phyloP scores from a whole-genome alignment of 2,329 filamentous ascomycete genomes.

The Penicillium palitans region DNA sequence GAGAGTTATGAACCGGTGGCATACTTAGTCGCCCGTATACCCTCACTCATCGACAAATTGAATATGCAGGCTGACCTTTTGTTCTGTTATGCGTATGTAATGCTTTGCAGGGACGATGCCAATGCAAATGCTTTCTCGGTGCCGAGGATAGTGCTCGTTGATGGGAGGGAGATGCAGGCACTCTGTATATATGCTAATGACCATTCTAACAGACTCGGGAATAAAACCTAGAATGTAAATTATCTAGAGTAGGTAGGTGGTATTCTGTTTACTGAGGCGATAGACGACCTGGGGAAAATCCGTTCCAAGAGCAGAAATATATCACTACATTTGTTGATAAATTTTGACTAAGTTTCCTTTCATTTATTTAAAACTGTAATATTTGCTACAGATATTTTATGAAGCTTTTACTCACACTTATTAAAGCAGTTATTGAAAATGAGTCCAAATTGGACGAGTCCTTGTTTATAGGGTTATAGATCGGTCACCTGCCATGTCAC shows the following conservation, averaged over 20 bases:
- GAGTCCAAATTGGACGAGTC: background rate
- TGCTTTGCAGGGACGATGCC: background rate
- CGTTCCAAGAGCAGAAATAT: too few species aligned
- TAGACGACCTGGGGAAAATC: too few species aligned
- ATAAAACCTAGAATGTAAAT: too few species aligned
- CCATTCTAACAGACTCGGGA: too few species aligned
- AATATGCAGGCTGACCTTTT: background rate
- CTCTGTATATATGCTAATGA: too few species aligned
- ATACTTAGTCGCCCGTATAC: background rate
- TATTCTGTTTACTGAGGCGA: too few species aligned
- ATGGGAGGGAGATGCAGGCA: background rate
- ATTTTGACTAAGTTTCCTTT: too few species aligned
- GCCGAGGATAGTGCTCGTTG: background rate
- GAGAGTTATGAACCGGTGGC: too few species aligned
- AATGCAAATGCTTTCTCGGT: background rate
- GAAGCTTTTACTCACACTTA: background rate
- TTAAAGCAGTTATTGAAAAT: background rate
- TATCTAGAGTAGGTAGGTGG: too few species aligned
- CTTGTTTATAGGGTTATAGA: background rate
- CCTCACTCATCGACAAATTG: background rate
- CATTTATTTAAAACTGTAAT: background rate
- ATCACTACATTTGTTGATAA: too few species aligned
- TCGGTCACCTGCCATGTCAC: background rate
- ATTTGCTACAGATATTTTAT: background rate
- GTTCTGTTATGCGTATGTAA: background rate